A percentile compares a stretch with the other conserved stretches of the same genome.
Conservation (phyloP, 2,329 filamentous ascomycete species). For the Colletotrichum karsti region DNA sequence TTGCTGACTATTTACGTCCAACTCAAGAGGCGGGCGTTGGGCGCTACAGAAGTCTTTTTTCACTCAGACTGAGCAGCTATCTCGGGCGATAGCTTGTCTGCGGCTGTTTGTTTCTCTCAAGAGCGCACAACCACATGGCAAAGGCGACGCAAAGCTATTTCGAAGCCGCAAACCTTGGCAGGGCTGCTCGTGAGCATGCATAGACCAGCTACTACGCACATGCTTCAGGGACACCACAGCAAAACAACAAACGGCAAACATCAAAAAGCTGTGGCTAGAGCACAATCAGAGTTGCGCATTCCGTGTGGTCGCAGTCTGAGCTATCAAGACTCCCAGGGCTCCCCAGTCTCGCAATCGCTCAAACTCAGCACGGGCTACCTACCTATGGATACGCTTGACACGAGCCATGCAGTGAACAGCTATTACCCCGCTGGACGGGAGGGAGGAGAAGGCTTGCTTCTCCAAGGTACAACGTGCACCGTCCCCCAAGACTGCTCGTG, state of each 20-base stretch:
- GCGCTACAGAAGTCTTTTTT: not conserved
- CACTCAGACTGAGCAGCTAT: not conserved
- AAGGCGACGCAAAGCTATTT: not conserved
- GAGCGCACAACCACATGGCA: not conserved
- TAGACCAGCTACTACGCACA: not conserved
- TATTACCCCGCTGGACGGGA: slow-evolving; percentile 16
- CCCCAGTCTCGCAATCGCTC: not conserved
- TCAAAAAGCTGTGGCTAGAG: not conserved
- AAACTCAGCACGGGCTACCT: not conserved
- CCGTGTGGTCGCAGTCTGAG: not conserved
- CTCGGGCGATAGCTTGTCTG: not conserved
- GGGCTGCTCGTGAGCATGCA: not conserved
- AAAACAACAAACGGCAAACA: not conserved
- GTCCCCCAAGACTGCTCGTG: not conserved
- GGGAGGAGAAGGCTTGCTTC: not conserved
- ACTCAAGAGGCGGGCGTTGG: not conserved
- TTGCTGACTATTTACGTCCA: not conserved
- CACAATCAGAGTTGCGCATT: no score
- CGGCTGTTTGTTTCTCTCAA: not conserved
- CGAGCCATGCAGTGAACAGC: not conserved
- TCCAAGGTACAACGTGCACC: not conserved
- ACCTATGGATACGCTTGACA: not conserved
- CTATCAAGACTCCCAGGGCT: not conserved
- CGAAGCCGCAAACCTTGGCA: not conserved
- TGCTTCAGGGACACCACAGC: not conserved